Evolutionary conservation across 192 early-diverging fungal genomes (phyloP).

Genomic region (Mortierella antarctica): DNA sequence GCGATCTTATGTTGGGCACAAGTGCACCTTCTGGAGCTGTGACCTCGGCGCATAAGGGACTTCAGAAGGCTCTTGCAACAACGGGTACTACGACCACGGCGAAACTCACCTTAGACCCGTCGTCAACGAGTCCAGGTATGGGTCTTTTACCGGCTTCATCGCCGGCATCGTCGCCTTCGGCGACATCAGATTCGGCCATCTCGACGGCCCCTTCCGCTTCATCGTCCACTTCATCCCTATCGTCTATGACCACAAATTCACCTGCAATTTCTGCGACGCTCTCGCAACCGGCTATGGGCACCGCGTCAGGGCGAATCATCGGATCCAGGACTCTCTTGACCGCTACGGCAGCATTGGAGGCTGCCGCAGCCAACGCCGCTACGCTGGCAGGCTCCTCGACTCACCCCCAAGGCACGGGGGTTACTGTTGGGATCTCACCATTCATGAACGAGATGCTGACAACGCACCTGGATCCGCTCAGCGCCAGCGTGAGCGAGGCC

Average conservation of each 20-base stretch:
- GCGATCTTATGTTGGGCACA: slow-evolving; percentile 14
- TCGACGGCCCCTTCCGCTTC: slow-evolving; percentile 5
- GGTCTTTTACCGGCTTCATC: slow-evolving; percentile 3
- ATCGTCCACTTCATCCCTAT: slow-evolving; percentile 23
- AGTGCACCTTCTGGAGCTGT: slow-evolving; percentile 1
- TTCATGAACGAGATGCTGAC: slow-evolving; percentile 35
- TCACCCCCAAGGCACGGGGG: not conserved
- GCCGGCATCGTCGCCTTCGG: slow-evolving; percentile 3
- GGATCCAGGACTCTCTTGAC: slow-evolving; percentile 25
- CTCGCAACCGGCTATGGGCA: slow-evolving; percentile 18
- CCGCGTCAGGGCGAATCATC: slow-evolving; percentile 19
- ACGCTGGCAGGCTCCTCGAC: not conserved
- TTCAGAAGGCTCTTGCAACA: slow-evolving; percentile 47
- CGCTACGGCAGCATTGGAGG: slow-evolving; percentile 43
- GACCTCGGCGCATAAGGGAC: slow-evolving; percentile 16
- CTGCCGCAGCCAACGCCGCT: slow-evolving; percentile 12
- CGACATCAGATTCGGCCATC: slow-evolving; percentile 9
- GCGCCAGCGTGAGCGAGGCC: slow-evolving; percentile 29
- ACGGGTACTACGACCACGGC: slow-evolving; percentile 28
- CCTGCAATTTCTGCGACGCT: slow-evolving; percentile 12
- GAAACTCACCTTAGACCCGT: not conserved
- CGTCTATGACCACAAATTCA: not conserved
- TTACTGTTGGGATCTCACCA: not conserved
- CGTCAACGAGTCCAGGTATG: not conserved
- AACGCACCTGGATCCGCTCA: slow-evolving; percentile 40